Conservation (phyloP, 192 early-diverging fungal species). For the Dissophora globulifera region DNA sequence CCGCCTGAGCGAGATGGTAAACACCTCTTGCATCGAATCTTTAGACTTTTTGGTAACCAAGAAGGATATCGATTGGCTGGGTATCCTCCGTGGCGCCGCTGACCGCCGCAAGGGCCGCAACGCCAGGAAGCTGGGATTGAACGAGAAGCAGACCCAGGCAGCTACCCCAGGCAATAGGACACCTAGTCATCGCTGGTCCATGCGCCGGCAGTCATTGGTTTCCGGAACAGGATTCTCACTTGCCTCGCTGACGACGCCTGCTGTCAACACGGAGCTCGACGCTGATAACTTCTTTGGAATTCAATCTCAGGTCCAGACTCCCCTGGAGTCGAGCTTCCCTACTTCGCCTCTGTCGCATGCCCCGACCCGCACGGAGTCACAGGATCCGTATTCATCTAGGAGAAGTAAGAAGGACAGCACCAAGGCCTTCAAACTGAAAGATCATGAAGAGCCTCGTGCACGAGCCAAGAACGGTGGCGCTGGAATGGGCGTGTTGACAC, state of each 20-base stretch:
- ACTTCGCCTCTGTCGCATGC: slow-evolving; percentile 30
- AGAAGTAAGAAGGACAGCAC: slow-evolving; percentile 30
- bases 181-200: slow-evolving; percentile 56
- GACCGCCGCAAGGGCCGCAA: slow-evolving; percentile 33
- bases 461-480: slow-evolving; percentile 17
- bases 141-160: slow-evolving; percentile 58
- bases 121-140: slow-evolving; percentile 56
- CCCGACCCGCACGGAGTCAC: slow-evolving; percentile 15
- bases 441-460: slow-evolving; percentile 55
- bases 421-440: slow-evolving; percentile 59
- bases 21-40: slow-evolving; percentile 80
- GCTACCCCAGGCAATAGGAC: slow-evolving; percentile 56
- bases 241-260: slow-evolving; percentile 35
- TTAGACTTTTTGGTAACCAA: slow-evolving; percentile 86
- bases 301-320: slow-evolving; percentile 20
- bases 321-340: slow-evolving; percentile 28
- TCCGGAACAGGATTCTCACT: slow-evolving; percentile 23
- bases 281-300: slow-evolving; percentile 49
- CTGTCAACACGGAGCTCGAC: slow-evolving; percentile 35
- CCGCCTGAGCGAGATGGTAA: slow-evolving; percentile 79
- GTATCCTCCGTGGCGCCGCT: slow-evolving; percentile 58
- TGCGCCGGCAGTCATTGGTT: slow-evolving; percentile 28
- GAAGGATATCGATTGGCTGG: slow-evolving; percentile 64
- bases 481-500: neutral
- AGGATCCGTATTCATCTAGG: slow-evolving; percentile 28